A percentile compares a stretch with the other conserved stretches of the same genome.
Evolutionary conservation across 2,329 filamentous ascomycete species (phyloP).

Genomic region (Aspergillus arachidicola): DNA sequence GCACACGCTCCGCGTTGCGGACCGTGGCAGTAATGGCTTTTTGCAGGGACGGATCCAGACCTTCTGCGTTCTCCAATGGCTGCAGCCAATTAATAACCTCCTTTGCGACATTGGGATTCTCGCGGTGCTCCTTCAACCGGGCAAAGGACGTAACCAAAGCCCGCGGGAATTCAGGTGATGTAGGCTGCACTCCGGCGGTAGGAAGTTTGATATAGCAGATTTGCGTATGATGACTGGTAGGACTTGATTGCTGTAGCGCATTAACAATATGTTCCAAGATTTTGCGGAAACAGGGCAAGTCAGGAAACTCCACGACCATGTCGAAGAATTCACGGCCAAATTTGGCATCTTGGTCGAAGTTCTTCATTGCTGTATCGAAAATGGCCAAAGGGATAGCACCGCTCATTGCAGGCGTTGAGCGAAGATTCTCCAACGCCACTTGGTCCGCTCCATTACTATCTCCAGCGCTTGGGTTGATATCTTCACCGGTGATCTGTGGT

Average conservation of each 20-base stretch:
- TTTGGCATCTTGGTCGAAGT: conserved; percentile 67
- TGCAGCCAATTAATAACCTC: conserved; percentile 54
- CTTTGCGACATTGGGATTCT: conserved; percentile 46
- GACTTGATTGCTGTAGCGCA: conserved; percentile 61
- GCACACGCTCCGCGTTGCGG: conserved; percentile 34
- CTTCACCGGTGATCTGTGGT: conserved; percentile 63
- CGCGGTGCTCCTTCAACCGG: conserved; percentile 58
- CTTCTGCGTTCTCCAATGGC: conserved; percentile 46
- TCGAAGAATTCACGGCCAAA: conserved; percentile 79
- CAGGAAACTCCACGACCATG: conserved; percentile 71
- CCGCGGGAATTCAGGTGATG: conserved; percentile 71
- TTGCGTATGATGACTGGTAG: conserved; percentile 64
- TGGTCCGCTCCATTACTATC: conserved; percentile 57
- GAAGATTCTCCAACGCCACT: conserved; percentile 64
- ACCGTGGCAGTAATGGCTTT: conserved; percentile 53
- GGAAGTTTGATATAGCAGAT: conserved; percentile 73
- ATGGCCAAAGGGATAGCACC: conserved; percentile 94
- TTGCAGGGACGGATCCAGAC: conserved; percentile 56
- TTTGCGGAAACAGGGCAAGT: conserved; percentile 64
- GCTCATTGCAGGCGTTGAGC: conserved; percentile 76
- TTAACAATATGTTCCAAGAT: conserved; percentile 74
- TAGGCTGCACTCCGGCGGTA: conserved; percentile 64
- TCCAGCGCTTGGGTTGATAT: conserved; percentile 58
- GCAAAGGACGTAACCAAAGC: conserved; percentile 68
- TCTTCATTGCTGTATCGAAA: conserved; percentile 81